Percentiles rank a stretch among this genome's conserved stretches.
phyloP scores from a whole-genome alignment of 2,329 filamentous ascomycete genomes.

The Macrophomina pseudophaseolina region DNA sequence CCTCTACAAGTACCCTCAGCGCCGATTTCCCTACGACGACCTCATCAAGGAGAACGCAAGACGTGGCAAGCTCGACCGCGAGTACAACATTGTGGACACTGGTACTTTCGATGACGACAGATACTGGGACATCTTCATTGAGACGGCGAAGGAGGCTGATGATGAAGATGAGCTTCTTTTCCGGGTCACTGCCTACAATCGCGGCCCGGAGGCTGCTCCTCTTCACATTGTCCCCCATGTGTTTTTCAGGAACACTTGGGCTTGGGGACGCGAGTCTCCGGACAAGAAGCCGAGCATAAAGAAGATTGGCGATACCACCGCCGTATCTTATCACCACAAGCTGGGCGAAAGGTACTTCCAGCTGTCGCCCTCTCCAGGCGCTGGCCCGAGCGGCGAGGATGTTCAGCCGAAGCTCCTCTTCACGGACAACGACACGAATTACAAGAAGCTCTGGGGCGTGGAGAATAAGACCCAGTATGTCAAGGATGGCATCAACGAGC shows the following conservation, averaged over 20 bases:
- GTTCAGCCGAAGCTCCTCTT: slow-evolving; percentile 85
- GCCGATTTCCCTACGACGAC: slow-evolving; percentile 88
- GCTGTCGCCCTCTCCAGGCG: slow-evolving; percentile 87
- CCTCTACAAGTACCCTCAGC: slow-evolving; percentile 96
- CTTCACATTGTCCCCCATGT: slow-evolving; percentile 93
- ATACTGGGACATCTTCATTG: slow-evolving; percentile 98
- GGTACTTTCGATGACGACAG: slow-evolving; percentile 84
- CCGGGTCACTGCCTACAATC: slow-evolving; percentile 94
- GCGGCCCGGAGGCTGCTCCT: slow-evolving; percentile 86
- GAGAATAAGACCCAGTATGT: slow-evolving; percentile 81
- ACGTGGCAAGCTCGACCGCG: slow-evolving; percentile 75
- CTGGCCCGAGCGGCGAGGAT: slow-evolving; percentile 78
- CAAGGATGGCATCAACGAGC: slow-evolving; percentile 92
- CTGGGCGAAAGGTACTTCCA: slow-evolving; percentile 84
- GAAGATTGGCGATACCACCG: slow-evolving; percentile 68
- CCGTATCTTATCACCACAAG: slow-evolving; percentile 77
- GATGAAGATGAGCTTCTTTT: slow-evolving; percentile 91
- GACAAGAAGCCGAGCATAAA: slow-evolving; percentile 82
- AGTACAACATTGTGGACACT: slow-evolving; percentile 92
- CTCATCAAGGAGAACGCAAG: slow-evolving; percentile 82
- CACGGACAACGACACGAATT: slow-evolving; percentile 96
- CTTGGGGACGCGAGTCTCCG: slow-evolving; percentile 80
- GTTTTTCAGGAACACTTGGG: slow-evolving; percentile 98
- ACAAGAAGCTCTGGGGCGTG: slow-evolving; percentile 73
- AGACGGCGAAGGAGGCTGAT: slow-evolving; percentile 92